Evolutionary conservation across 371 early-diverging fungal genomes (phyloP).

Genomic region (Batrachochytrium dendrobatidis): DNA sequence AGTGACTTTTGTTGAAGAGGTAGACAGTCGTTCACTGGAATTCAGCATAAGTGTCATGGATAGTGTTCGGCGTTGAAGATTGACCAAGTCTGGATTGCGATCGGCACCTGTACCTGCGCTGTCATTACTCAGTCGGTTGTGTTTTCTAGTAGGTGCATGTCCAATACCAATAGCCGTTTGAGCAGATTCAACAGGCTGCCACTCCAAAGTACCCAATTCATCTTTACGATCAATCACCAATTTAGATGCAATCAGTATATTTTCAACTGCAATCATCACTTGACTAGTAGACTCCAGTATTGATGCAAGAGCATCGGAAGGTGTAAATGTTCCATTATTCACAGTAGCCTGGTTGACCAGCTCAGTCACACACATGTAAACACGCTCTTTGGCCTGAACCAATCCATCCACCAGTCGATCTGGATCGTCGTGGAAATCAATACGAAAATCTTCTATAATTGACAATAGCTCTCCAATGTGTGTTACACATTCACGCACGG

Average conservation of each 20-base stretch:
- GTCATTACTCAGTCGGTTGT: too few relatives aligned
- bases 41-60: constrained; percentile 15
- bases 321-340: too few relatives aligned
- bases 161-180: background rate
- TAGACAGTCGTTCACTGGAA: too few relatives aligned
- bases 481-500: constrained; percentile 30
- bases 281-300: constrained; percentile 23
- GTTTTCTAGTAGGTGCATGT: too few relatives aligned
- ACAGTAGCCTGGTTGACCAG: constrained; percentile 36
- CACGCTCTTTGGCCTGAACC: constrained; percentile 15
- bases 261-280: constrained; percentile 29
- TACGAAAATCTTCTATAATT: constrained; percentile 37
- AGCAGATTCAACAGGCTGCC: constrained; percentile 5
- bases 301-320: constrained; percentile 14
- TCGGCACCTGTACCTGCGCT: background rate
- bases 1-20: too few relatives aligned
- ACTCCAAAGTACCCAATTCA: constrained; percentile 17
- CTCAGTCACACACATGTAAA: constrained; percentile 32
- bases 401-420: constrained; percentile 17
- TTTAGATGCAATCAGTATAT: constrained; percentile 31
- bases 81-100: constrained; percentile 18
- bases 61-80: constrained; percentile 26
- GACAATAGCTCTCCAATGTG: constrained; percentile 40
- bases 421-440: constrained; percentile 2
- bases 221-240: constrained; percentile 31